Evolutionary conservation across 176 grass and related monocot genomes (phyloP).

Genomic region (Tuctoria greenei): DNA sequence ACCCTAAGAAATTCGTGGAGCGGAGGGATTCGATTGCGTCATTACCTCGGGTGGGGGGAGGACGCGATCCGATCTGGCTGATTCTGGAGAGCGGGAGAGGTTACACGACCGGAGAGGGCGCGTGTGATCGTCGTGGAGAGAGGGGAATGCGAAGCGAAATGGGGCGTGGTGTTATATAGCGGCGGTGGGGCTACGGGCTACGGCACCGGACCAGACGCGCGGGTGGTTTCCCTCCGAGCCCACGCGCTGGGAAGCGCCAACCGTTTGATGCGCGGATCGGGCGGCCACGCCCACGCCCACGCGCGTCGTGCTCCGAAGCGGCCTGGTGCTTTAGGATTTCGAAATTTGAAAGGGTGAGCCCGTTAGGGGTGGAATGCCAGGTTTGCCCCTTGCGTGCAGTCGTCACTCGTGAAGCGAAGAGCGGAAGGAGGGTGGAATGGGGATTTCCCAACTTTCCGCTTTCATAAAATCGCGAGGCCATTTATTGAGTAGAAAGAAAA

Average conservation of each 20-base stretch:
- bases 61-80: not conserved
- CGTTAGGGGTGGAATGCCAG: not conserved
- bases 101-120: not conserved
- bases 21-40: not conserved
- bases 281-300: too few species aligned
- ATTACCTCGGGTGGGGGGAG: constrained; percentile 12
- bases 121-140: not conserved
- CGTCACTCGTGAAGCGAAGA: not conserved
- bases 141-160: not conserved
- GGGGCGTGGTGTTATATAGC: constrained; percentile 21
- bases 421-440: not conserved
- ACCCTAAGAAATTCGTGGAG: not conserved
- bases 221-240: not conserved
- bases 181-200: constrained; percentile 17
- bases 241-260: not conserved
- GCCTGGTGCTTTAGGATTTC: constrained; percentile 29
- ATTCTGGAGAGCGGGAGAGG: not conserved
- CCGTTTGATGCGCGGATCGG: constrained; percentile 22
- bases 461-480: not conserved
- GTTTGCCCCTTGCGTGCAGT: not conserved
- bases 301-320: not conserved
- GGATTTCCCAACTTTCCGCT: not conserved
- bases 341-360: constrained; percentile 20
- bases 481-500: not conserved
- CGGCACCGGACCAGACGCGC: constrained; percentile 22